Conservation (phyloP, 805 yeast species). For the Scheffersomyces amazonensis region DNA sequence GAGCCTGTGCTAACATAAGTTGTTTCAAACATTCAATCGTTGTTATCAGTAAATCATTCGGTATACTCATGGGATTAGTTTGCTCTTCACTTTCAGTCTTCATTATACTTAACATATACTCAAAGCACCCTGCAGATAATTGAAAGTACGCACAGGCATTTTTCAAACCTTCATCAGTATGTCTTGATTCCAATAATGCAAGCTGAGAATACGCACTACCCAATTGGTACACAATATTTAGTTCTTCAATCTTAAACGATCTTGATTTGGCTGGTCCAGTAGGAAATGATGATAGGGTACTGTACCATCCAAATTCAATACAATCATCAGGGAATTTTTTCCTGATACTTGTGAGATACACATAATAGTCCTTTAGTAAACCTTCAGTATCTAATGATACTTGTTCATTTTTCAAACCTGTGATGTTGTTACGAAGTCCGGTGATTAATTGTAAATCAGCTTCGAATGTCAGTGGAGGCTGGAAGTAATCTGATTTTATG, state of each 20-base stretch:
- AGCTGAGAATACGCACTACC: constrained; percentile 61
- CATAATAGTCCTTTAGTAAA: constrained; percentile 44
- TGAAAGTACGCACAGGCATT: constrained; percentile 65
- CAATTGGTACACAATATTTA: constrained; percentile 65
- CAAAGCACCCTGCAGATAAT: constrained; percentile 66
- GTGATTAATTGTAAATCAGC: constrained; percentile 33
- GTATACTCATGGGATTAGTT: constrained; percentile 1
- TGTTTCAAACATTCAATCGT: constrained; percentile 50
- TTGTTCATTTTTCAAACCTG: constrained; percentile 27
- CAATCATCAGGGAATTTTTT: constrained; percentile 64
- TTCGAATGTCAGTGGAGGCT: constrained; percentile 30
- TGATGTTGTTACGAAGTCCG: constrained; percentile 40
- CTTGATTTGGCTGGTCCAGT: constrained; percentile 43
- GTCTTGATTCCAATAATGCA: constrained; percentile 46
- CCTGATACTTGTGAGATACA: constrained; percentile 40
- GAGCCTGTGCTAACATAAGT: constrained; percentile 79
- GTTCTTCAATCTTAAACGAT: constrained; percentile 58
- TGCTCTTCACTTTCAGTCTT: constrained; percentile 1
- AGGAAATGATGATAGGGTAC: constrained; percentile 57
- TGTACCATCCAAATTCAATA: constrained; percentile 69
- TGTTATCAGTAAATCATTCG: constrained; percentile 48
- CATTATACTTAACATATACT: constrained; percentile 10
- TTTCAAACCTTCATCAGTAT: constrained; percentile 55
- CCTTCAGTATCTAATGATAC: constrained; percentile 29
- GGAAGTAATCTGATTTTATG: constrained; percentile 47